A percentile compares a stretch with the other conserved stretches of the same genome.
These are phyloP conservation scores for Dictyostelium brefeldianum DNA, from an alignment of 78 protist genomes.

Conservation along the genomic window DNA sequence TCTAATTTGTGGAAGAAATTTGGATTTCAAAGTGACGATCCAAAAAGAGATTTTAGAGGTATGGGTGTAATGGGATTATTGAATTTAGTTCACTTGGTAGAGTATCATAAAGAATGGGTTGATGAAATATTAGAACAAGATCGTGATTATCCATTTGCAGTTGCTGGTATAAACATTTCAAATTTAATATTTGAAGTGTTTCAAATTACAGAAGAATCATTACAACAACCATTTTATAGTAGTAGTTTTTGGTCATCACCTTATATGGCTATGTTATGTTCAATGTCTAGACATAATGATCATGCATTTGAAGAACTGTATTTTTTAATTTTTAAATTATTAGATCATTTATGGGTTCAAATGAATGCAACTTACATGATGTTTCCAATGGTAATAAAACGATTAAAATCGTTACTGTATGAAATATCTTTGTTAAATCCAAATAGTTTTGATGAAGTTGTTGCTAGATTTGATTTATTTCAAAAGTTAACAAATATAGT, in stretches of 20 bases:
- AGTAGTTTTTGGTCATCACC: conserved; percentile 19
- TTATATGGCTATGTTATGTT: conserved; percentile 63
- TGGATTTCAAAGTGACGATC: conserved; percentile 72
- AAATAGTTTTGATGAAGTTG: conserved; percentile 69
- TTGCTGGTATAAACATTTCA: conserved; percentile 62
- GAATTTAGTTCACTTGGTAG: conserved; percentile 42
- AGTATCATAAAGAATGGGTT: conserved; percentile 54
- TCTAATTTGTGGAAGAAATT: conserved; percentile 51
- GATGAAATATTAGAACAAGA: conserved; percentile 12
- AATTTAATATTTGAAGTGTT: conserved; percentile 56
- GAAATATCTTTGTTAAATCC: conserved; percentile 33
- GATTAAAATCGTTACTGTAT: conserved; percentile 19
- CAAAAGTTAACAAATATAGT: conserved; percentile 32
- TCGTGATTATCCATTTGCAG: conserved; percentile 76
- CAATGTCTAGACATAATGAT: conserved; percentile 67
- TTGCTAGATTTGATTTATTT: conserved; percentile 53
- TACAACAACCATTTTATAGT: conserved; percentile 72
- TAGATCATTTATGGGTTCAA: conserved; percentile 65
- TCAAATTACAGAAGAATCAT: conserved; percentile 40
- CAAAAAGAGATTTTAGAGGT: conserved; percentile 68
- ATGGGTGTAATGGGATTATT: conserved; percentile 74
- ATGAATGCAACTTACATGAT: conserved; percentile 79
- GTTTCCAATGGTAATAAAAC: conserved; percentile 59
- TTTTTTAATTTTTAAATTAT: conserved; percentile 22
- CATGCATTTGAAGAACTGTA: conserved; percentile 67